Conservation (phyloP, 1,139 yeast genomes). For the Trichomonascaceae sp. region DNA sequence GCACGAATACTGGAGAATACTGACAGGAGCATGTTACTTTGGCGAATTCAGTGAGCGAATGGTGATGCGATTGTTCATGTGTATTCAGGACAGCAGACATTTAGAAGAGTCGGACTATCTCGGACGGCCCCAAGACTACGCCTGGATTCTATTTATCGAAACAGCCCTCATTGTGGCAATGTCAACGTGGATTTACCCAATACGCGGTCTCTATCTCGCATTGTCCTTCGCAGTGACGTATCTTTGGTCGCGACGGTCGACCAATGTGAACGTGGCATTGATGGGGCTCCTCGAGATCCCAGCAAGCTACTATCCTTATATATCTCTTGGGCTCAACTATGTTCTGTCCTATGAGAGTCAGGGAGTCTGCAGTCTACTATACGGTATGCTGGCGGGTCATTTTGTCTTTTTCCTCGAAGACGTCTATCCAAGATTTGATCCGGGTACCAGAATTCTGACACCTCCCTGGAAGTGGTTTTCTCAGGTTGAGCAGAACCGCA, state of each 20-base stretch:
- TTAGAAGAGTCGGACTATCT: slow-evolving; percentile 29
- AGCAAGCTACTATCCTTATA: slow-evolving; percentile 34
- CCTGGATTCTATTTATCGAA: slow-evolving; percentile 27
- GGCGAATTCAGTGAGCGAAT: slow-evolving; percentile 30
- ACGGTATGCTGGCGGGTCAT: slow-evolving; percentile 35
- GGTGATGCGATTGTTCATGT: slow-evolving; percentile 26
- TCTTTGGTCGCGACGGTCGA: slow-evolving; percentile 35
- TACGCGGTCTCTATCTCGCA: slow-evolving; percentile 27
- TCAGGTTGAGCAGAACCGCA: slow-evolving; percentile 3
- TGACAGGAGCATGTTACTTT: slow-evolving; percentile 31
- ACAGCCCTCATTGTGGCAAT: slow-evolving; percentile 21
- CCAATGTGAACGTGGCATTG: slow-evolving; percentile 27
- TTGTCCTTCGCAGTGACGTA: slow-evolving; percentile 27
- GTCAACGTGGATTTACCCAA: slow-evolving; percentile 20
- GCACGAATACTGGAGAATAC: slow-evolving; percentile 31
- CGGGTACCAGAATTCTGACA: slow-evolving; percentile 20
- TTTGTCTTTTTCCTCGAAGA: slow-evolving; percentile 31
- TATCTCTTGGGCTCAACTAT: slow-evolving; percentile 17
- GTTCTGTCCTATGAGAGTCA: slow-evolving; percentile 13
- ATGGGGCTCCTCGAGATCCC: slow-evolving; percentile 29
- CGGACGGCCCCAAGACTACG: slow-evolving; percentile 26
- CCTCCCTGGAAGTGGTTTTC: slow-evolving; percentile 27
- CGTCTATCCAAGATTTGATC: slow-evolving; percentile 28
- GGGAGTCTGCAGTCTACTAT: slow-evolving; percentile 20
- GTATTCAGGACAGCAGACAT: slow-evolving; percentile 29